These are phyloP conservation scores for Smittium mucronatum DNA, from an alignment of 371 early-diverging fungal genomes.

Conservation along the genomic window DNA sequence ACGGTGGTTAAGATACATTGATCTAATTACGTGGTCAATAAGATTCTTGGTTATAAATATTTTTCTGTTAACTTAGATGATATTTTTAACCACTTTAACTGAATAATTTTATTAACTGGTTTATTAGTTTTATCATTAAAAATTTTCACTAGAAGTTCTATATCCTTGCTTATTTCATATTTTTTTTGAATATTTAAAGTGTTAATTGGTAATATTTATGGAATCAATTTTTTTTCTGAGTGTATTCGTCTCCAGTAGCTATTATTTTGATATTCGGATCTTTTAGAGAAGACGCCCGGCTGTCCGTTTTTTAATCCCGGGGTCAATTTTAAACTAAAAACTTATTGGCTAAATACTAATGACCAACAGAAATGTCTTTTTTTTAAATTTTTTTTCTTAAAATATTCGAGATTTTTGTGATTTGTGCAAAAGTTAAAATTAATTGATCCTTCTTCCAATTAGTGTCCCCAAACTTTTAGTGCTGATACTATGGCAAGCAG, in stretches of 20 bases:
- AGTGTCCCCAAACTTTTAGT: constrained; percentile 10
- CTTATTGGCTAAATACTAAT: constrained; percentile 4
- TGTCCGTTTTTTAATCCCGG: constrained; percentile 7
- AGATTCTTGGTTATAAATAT: background rate
- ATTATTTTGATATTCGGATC: background rate
- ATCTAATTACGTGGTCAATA: background rate
- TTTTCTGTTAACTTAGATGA: background rate
- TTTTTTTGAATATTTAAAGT: too few relatives aligned
- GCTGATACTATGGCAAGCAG: constrained; percentile 9
- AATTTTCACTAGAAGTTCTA: background rate
- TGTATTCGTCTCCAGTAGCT: too few relatives aligned
- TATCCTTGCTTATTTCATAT: background rate
- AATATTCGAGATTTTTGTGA: constrained; percentile 10
- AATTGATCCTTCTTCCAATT: constrained; percentile 1
- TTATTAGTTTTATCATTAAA: background rate
- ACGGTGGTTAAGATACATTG: background rate
- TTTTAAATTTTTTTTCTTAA: constrained; percentile 7
- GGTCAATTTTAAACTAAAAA: constrained; percentile 13
- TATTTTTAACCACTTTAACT: background rate
- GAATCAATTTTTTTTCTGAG: background rate
- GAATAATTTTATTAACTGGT: too few relatives aligned
- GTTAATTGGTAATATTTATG: too few relatives aligned
- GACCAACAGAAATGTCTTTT: constrained; percentile 1
- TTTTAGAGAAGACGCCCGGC: constrained; percentile 13
- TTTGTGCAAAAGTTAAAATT: background rate